Evolutionary conservation across 2,329 filamentous ascomycete genomes (phyloP).

Genomic region (Emergomyces orientalis): DNA sequence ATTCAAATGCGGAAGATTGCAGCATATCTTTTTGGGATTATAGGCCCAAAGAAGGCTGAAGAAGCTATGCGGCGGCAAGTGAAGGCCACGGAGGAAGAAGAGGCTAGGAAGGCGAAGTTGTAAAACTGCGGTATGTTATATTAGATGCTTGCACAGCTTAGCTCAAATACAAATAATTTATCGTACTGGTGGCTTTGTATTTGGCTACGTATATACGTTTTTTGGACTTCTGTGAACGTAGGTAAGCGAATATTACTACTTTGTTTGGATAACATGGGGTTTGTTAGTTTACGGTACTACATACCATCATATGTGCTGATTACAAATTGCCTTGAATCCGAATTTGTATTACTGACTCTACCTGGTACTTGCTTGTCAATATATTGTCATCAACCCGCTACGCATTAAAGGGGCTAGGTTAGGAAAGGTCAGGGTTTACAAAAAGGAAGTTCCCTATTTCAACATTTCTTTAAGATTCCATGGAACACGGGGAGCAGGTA

Average conservation of each 20-base stretch:
- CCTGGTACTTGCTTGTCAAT: not conserved
- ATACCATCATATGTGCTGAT: not conserved
- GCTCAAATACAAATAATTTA: no score
- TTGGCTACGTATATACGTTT: no score
- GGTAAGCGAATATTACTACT: not conserved
- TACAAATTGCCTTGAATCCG: not conserved
- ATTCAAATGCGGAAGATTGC: slow-evolving; percentile 59
- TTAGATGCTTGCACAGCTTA: no score
- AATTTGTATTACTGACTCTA: not conserved
- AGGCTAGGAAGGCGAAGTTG: slow-evolving; percentile 13
- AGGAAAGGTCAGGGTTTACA: not conserved
- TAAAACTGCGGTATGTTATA: not conserved
- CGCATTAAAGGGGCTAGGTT: not conserved
- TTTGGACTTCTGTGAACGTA: not conserved
- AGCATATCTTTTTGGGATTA: slow-evolving; percentile 48
- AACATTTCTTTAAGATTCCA: not conserved
- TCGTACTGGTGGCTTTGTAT: no score
- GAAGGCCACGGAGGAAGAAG: slow-evolving; percentile 15
- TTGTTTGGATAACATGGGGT: not conserved
- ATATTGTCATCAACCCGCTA: not conserved
- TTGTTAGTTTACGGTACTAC: not conserved
- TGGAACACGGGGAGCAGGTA: not conserved
- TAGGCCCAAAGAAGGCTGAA: slow-evolving; percentile 13
- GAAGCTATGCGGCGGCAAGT: slow-evolving; percentile 8
- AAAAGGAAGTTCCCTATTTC: not conserved